Base-by-base conservation (phyloP, 306 rosid genomes). In the Crataegus laevigata region DNA sequence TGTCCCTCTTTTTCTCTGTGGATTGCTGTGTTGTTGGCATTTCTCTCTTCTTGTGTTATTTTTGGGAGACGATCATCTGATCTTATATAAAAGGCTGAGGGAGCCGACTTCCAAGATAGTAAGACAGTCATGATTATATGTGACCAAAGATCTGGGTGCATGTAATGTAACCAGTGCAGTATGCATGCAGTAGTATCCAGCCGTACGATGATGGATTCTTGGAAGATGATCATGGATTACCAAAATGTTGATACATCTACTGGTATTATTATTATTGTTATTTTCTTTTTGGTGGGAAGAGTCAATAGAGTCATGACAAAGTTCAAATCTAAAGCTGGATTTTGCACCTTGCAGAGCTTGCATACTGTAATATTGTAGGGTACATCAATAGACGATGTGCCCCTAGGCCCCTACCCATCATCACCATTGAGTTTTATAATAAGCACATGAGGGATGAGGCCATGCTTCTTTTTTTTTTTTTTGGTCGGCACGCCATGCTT, bases 261-360 rank as follows among this genome's bases (percentile, higher is more conserved):
- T 36, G 40, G 40, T 36, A 6, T 43, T 26, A 28, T 17, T 26
- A 47, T 50, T 18, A 29, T 42, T 57, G 22, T 29, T 40, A 47
- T 36, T 81, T 60, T 78, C 70, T 40, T 47, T 74, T 77, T 17
- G 64, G 73, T 38, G 67, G 67, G 84, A 75, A 51, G 77, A 77
- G 81, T 78, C 82, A 74, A 74, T 55, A 38, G 77, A 65, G 78
- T 66, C 71, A 0, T 52, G 82, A 78, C 85, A 81, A 84, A 68
- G 21, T 77, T 80, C 30, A 69, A 63, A 50, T 80, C 79, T 68
- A 54, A 18, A 60, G 36, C 57, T 69, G 62, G 65, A 82, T 59
- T 60, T 50, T 18, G n/a, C 43, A 26, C 42, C 28, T n/a, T 28
- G 17, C 28, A 32, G 26, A 5, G 45, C 32, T 30, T 65, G 15